Evolutionary conservation across 495 filamentous ascomycete species (phyloP).

Genomic region (Penicillium ucsense): DNA sequence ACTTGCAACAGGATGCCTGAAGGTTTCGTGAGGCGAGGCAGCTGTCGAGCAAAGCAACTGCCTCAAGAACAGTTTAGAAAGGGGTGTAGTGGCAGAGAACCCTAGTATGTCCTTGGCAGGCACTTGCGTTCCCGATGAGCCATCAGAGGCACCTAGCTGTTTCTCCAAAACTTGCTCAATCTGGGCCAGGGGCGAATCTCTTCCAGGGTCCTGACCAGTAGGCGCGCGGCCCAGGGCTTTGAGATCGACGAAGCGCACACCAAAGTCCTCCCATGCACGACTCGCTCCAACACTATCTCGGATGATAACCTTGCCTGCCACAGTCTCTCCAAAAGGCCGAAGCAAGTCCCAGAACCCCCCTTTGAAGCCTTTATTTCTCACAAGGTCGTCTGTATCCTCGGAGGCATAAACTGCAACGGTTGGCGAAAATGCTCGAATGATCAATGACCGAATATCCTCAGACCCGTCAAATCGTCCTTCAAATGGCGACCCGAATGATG

Average conservation of each 20-base stretch:
- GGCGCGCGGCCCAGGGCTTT: conserved; percentile 15
- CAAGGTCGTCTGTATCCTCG: conserved; percentile 68
- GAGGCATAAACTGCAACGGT: conserved; percentile 79
- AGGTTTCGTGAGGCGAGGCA: conserved; percentile 77
- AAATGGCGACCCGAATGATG: conserved; percentile 45
- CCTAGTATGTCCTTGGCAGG: conserved; percentile 23
- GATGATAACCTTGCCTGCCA: conserved; percentile 81
- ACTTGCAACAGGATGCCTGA: conserved; percentile 90
- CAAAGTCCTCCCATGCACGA: conserved; percentile 79
- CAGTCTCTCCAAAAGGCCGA: conserved; percentile 81
- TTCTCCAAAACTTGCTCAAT: conserved; percentile 52
- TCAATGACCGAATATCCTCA: conserved; percentile 62
- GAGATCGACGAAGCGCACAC: conserved; percentile 66
- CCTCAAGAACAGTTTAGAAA: conserved; percentile 74
- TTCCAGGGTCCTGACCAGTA: conserved; percentile 12
- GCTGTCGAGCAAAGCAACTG: conserved; percentile 71
- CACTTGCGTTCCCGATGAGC: conserved; percentile 23
- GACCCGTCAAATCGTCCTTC: conserved; percentile 39
- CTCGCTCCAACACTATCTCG: conserved; percentile 81
- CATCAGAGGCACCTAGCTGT: conserved; percentile 27
- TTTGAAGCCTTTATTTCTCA: conserved; percentile 74
- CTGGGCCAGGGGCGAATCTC: conserved; percentile 31
- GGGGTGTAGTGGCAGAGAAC: conserved; percentile 42
- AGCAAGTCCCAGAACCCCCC: conserved; percentile 76
- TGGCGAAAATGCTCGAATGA: conserved; percentile 77